These are phyloP conservation scores for Scheffersomyces insectosa DNA, from an alignment of 1,139 yeast species.

Conservation along the genomic window DNA sequence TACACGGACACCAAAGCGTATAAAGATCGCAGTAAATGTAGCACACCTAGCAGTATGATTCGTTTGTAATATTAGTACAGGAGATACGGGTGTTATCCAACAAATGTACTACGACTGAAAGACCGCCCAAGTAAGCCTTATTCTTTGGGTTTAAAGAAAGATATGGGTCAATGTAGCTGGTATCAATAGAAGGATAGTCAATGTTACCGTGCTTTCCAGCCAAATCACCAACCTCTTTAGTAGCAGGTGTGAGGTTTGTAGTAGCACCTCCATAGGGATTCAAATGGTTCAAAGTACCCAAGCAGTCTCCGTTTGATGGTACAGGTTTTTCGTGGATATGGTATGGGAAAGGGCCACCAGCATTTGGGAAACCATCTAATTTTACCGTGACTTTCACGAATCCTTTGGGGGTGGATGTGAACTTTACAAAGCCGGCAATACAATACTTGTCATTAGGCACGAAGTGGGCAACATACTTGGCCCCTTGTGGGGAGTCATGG, in stretches of 20 bases:
- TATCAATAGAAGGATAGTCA: conserved; percentile 21
- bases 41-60: background rate
- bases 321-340: conserved; percentile 42
- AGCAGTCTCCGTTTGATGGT: conserved; percentile 42
- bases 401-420: conserved; percentile 33
- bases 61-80: conserved; percentile 40
- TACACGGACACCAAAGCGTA: too few species aligned
- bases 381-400: conserved; percentile 34
- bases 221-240: conserved; percentile 41
- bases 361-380: conserved; percentile 32
- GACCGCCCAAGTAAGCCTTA: conserved; percentile 37
- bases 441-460: conserved; percentile 12
- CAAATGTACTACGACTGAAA: conserved; percentile 41
- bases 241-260: conserved; percentile 24
- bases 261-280: conserved; percentile 40
- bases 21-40: too few species aligned
- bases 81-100: conserved; percentile 34
- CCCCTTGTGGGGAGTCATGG: conserved; percentile 25
- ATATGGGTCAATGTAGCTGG: conserved; percentile 35
- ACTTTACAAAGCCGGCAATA: conserved; percentile 31
- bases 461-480: conserved; percentile 24
- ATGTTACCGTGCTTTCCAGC: conserved; percentile 43
- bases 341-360: conserved; percentile 45
- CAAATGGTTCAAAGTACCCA: conserved; percentile 38
- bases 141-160: conserved; percentile 38